phyloP scores from a whole-genome alignment of 208 protist genomes.

The Porcisia hertigi region DNA sequence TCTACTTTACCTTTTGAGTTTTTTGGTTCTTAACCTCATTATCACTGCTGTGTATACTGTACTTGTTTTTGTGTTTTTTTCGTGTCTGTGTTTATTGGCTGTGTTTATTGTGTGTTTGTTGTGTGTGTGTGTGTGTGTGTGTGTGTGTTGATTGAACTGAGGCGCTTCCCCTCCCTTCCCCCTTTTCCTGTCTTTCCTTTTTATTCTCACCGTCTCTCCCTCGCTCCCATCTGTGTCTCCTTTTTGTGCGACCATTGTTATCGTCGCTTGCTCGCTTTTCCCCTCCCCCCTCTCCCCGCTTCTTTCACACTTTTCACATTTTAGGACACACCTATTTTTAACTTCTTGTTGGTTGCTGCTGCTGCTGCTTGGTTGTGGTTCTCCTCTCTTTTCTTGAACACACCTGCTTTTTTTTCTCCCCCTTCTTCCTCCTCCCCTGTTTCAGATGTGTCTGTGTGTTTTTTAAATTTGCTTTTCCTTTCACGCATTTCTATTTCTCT shows the following conservation, averaged over 20 bases:
- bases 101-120: no score
- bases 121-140: background rate
- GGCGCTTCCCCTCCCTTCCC: background rate
- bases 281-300: no score
- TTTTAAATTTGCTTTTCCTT: background rate
- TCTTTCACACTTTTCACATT: background rate
- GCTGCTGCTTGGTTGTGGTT: background rate
- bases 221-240: background rate
- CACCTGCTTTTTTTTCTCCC: background rate
- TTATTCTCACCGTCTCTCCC: background rate
- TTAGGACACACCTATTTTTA: background rate
- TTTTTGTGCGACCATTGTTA: slow-evolving; percentile 21
- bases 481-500: background rate
- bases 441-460: background rate
- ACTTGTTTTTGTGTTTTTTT: background rate
- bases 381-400: background rate
- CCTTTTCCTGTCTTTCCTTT: background rate
- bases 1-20: background rate
- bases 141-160: background rate
- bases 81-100: background rate
- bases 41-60: background rate
- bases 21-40: background rate
- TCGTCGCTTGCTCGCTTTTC: background rate
- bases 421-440: background rate
- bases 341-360: background rate